Conservation (phyloP, 2,329 filamentous ascomycete species). For the Beauveria rudraprayagi region DNA sequence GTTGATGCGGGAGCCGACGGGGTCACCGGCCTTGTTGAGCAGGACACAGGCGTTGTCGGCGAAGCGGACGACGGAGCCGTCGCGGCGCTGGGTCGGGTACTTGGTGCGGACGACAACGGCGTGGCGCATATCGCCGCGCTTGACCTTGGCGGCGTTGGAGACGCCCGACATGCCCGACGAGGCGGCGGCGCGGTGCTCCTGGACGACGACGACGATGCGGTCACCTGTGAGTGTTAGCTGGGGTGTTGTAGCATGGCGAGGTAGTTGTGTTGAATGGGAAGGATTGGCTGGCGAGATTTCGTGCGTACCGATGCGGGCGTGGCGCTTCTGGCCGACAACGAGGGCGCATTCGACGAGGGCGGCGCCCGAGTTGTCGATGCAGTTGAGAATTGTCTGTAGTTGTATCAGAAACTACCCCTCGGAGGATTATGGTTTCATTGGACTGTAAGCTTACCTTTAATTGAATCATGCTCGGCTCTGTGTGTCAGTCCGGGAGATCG, state of each 20-base stretch:
- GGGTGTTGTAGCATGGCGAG: too few relatives aligned
- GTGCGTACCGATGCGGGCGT: conserved; percentile 74
- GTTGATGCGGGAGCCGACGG: conserved; percentile 85
- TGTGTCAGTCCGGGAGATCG: neutral
- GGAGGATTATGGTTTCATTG: neutral
- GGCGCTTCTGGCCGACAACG: conserved; percentile 82
- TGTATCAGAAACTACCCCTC: neutral
- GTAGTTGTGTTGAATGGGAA: neutral
- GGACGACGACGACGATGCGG: conserved; percentile 92
- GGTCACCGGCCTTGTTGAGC: conserved; percentile 94
- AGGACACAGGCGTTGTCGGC: conserved; percentile 98
- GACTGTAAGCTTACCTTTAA: conserved; percentile 54
- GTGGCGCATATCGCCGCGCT: conserved; percentile 91
- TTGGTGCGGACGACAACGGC: conserved; percentile 88
- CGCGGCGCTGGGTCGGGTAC: conserved; percentile 78
- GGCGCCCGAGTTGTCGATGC: conserved; percentile 99
- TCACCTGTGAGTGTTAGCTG: conserved; percentile 54
- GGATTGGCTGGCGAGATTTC: neutral
- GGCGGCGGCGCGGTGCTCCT: conserved; percentile 81
- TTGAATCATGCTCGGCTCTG: conserved; percentile 69
- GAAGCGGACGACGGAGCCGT: conserved; percentile 86
- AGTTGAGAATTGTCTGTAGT: conserved; percentile 84
- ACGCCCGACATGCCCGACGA: conserved; percentile 64
- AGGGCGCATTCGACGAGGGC: conserved; percentile 94
- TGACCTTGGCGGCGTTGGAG: conserved; percentile 79